phyloP scores from a whole-genome alignment of 306 rosid species.

The Cicer yamashitae region DNA sequence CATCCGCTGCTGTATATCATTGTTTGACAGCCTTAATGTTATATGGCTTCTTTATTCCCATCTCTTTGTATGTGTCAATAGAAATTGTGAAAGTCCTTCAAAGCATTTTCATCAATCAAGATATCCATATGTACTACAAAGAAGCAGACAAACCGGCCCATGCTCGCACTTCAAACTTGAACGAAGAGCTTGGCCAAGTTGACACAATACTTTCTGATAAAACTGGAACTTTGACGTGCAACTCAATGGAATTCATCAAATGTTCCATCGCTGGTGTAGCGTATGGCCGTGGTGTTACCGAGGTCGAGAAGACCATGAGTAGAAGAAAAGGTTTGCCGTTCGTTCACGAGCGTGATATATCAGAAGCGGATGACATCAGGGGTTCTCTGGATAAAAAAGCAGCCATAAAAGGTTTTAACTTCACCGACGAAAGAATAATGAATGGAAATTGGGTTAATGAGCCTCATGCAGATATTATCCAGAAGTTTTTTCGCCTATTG shows the following conservation, averaged over 20 bases:
- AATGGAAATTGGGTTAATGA: slow-evolving; percentile 89
- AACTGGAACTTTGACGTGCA: slow-evolving; percentile 98
- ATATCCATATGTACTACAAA: slow-evolving; percentile 88
- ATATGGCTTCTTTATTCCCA: slow-evolving; percentile 75
- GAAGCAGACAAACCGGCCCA: slow-evolving; percentile 92
- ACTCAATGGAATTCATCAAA: slow-evolving; percentile 96
- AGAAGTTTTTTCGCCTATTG: slow-evolving; percentile 72
- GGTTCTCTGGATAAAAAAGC: slow-evolving; percentile 46
- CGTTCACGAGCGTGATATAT: slow-evolving; percentile 14
- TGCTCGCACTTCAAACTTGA: slow-evolving; percentile 94
- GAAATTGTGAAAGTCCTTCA: slow-evolving; percentile 97
- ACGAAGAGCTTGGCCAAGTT: slow-evolving; percentile 99
- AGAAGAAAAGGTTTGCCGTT: slow-evolving; percentile 53
- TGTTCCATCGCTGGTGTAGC: slow-evolving; percentile 95
- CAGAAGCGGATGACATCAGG: slow-evolving; percentile 27
- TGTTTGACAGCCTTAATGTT: slow-evolving; percentile 86
- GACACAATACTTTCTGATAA: slow-evolving; percentile 96
- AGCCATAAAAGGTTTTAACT: slow-evolving; percentile 84
- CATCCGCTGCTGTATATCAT: slow-evolving; percentile 76
- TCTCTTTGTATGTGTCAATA: slow-evolving; percentile 87
- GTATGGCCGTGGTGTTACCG: slow-evolving; percentile 86
- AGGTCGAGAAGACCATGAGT: slow-evolving; percentile 77
- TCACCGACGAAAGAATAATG: slow-evolving; percentile 82
- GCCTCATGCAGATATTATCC: slow-evolving; percentile 67
- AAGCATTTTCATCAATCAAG: slow-evolving; percentile 86